Conservation (phyloP, 441 rosid species). For the Erodium texanum region DNA sequence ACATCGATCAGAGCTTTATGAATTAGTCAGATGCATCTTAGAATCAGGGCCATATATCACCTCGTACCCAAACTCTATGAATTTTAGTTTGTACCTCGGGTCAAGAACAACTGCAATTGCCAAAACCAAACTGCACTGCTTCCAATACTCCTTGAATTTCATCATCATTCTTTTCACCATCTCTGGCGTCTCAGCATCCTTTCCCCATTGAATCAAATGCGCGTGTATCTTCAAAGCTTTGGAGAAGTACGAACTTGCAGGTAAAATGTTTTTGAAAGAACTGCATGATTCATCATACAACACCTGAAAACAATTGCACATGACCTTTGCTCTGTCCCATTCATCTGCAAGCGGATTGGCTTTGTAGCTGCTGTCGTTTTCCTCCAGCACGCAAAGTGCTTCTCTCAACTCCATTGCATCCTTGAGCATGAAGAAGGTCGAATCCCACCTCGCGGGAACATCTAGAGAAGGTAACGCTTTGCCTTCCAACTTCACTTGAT, state of each 20-base stretch:
- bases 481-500: background rate
- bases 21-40: no score
- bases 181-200: background rate
- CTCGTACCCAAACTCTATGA: no score
- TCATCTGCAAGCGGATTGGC: background rate
- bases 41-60: no score
- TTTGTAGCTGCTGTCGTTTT: background rate
- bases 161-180: background rate
- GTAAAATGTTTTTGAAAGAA: background rate
- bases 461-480: background rate
- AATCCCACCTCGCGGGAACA: background rate
- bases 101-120: slow-evolving; percentile 5
- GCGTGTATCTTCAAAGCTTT: background rate
- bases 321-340: background rate
- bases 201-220: background rate
- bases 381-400: background rate
- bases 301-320: background rate
- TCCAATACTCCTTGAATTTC: slow-evolving; percentile 5
- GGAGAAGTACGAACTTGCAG: background rate
- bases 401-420: background rate
- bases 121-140: background rate
- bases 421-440: background rate
- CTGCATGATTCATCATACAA: background rate
- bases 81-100: background rate
- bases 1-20: no score